phyloP scores from a whole-genome alignment of 2,329 filamentous ascomycete genomes.

The Pseudogymnoascus sp. region DNA sequence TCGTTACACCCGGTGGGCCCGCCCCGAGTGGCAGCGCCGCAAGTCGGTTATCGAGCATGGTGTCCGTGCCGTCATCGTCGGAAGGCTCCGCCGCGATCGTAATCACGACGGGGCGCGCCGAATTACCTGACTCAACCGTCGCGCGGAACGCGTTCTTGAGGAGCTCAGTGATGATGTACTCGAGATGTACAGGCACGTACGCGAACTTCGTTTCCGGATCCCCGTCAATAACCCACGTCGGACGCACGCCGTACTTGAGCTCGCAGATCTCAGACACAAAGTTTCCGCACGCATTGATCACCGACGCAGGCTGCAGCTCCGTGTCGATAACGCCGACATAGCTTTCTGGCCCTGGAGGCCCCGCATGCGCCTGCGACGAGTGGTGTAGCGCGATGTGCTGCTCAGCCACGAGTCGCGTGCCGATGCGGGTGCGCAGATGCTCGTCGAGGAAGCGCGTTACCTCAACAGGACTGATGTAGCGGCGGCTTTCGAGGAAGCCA shows the following conservation, averaged over 20 bases:
- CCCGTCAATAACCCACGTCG: constrained; percentile 72
- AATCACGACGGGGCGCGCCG: constrained; percentile 76
- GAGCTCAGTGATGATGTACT: constrained; percentile 94
- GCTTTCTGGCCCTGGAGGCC: constrained; percentile 47
- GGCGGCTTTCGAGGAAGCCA: constrained; percentile 86
- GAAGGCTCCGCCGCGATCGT: constrained; percentile 67
- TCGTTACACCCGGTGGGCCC: constrained; percentile 77
- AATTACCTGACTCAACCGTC: constrained; percentile 75
- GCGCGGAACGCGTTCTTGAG: constrained; percentile 96
- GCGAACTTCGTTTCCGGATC: constrained; percentile 83
- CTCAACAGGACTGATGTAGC: constrained; percentile 74
- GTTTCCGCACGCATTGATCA: constrained; percentile 75
- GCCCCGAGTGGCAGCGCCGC: constrained; percentile 52
- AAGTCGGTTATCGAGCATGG: constrained; percentile 13
- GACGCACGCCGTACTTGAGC: constrained; percentile 85
- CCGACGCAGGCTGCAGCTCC: constrained; percentile 68
- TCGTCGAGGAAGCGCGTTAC: constrained; percentile 92
- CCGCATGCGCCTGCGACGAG: constrained; percentile 60
- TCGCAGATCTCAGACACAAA: constrained; percentile 96
- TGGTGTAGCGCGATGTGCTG: constrained; percentile 91
- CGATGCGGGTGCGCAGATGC: constrained; percentile 87
- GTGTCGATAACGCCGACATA: constrained; percentile 97
- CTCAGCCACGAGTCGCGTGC: constrained; percentile 87
- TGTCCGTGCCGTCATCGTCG: background rate
- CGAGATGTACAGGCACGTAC: constrained; percentile 89